Conservation (phyloP, 2,329 filamentous ascomycete species). For the Davidsoniella virescens region DNA sequence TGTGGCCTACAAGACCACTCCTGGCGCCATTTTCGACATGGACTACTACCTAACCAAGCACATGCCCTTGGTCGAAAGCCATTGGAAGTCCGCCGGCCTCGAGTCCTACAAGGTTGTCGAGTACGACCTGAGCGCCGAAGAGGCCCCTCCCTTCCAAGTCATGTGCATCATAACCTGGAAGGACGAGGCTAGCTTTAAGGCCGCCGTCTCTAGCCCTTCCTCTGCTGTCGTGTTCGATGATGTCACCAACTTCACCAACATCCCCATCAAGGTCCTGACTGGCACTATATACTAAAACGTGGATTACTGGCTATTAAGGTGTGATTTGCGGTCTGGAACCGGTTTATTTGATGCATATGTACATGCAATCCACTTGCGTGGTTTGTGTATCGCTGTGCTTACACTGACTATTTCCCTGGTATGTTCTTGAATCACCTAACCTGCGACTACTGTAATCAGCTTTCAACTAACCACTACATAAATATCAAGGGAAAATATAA, state of each 20-base stretch:
- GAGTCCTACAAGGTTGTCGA: constrained; percentile 21
- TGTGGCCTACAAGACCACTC: constrained; percentile 6
- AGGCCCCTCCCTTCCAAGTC: constrained; percentile 15
- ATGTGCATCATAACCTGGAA: constrained; percentile 21
- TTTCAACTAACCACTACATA: too few species aligned
- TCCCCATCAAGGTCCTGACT: constrained; percentile 3
- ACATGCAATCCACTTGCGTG: too few species aligned
- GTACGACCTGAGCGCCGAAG: constrained; percentile 15
- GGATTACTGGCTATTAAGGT: too few species aligned
- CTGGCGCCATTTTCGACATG: constrained; percentile 25
- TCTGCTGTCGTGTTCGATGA: constrained; percentile 19
- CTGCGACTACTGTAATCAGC: too few species aligned
- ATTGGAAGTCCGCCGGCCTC: constrained; percentile 26
- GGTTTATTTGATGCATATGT: too few species aligned
- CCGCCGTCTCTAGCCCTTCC: neutral
- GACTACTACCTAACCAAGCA: constrained; percentile 32
- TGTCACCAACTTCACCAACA: constrained; percentile 20
- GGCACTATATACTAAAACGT: constrained; percentile 6
- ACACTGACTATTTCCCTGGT: too few species aligned
- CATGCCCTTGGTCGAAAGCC: constrained; percentile 27
- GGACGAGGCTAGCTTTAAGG: constrained; percentile 16
- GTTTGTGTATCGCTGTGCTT: too few species aligned
- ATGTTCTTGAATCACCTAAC: too few species aligned
- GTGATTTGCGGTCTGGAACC: too few species aligned
- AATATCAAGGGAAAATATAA: too few species aligned